A percentile compares a stretch with the other conserved stretches of the same genome.
Conservation (phyloP, 192 early-diverging fungal genomes). For the Entophlyctis luteolus region DNA sequence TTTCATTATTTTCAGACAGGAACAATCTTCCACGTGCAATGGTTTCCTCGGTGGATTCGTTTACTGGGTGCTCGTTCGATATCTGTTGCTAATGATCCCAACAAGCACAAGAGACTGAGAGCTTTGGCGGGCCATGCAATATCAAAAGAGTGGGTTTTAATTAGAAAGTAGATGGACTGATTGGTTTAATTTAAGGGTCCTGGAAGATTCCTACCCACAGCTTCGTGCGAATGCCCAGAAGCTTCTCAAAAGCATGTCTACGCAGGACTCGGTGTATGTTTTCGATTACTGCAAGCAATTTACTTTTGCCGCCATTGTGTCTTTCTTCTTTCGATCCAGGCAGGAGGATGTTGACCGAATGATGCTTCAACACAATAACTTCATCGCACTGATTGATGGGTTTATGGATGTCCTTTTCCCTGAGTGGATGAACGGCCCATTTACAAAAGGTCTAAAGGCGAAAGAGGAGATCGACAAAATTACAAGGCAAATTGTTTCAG, state of each 20-base stretch:
- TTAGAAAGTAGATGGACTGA: not conserved
- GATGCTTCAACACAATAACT: not conserved
- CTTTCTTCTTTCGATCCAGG: constrained; percentile 1
- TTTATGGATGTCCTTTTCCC: constrained; percentile 13
- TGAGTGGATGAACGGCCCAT: not conserved
- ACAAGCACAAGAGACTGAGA: not conserved
- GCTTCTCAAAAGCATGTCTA: not conserved
- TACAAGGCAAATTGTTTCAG: not conserved
- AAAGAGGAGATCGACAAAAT: not conserved
- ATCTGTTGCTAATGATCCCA: not conserved
- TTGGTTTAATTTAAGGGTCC: not conserved
- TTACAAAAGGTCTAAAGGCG: not conserved
- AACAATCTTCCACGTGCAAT: not conserved
- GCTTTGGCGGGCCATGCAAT: not conserved
- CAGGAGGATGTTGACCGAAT: not conserved
- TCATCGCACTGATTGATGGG: not conserved
- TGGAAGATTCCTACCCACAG: not conserved
- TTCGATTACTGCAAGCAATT: not conserved
- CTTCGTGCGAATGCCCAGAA: not conserved
- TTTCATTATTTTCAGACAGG: not conserved
- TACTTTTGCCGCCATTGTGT: constrained; percentile 11
- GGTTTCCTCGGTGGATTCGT: not conserved
- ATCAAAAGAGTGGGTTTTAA: not conserved
- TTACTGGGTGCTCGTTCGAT: not conserved
- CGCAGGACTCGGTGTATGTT: not conserved